These are phyloP conservation scores for Nymphaea thermarum DNA, from an alignment of 164 flowering plant species.

Conservation along the genomic window DNA sequence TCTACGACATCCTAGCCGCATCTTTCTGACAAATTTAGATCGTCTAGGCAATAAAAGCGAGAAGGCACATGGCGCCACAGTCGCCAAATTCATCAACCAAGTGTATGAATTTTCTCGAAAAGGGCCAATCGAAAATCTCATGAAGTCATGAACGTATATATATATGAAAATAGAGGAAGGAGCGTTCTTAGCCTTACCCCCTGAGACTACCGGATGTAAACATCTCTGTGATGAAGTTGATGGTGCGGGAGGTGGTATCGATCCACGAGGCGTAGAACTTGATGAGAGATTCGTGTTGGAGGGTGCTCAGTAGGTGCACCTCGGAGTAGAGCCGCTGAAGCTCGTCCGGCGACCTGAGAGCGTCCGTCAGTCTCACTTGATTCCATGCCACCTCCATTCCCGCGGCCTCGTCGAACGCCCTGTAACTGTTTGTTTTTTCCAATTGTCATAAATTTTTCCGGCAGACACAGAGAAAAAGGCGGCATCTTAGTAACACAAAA, in stretches of 20 bases:
- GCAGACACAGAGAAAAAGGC: too few species aligned
- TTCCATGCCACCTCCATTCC: conserved; percentile 97
- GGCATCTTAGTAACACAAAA: background rate
- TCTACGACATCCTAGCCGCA: too few species aligned
- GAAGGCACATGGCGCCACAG: too few species aligned
- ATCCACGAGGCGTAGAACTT: conserved; percentile 61
- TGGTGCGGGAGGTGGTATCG: conserved; percentile 38
- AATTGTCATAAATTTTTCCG: too few species aligned
- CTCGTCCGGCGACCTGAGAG: conserved; percentile 55
- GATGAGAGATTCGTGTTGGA: conserved; percentile 67
- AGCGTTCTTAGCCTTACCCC: conserved; percentile 32
- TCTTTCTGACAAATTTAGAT: too few species aligned
- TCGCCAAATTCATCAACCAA: too few species aligned
- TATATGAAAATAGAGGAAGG: background rate
- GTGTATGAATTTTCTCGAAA: too few species aligned
- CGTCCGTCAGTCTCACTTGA: conserved; percentile 50
- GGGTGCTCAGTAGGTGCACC: conserved; percentile 74
- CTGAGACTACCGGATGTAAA: conserved; percentile 88
- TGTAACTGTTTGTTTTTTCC: conserved; percentile 15
- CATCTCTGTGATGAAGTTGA: conserved; percentile 96
- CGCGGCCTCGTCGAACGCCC: conserved; percentile 60
- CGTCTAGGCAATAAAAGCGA: too few species aligned
- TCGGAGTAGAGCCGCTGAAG: conserved; percentile 74
- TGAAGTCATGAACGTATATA: too few species aligned
- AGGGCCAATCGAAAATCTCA: too few species aligned